Conservation (phyloP, 371 early-diverging fungal genomes). For the Parasitella parasitica region DNA sequence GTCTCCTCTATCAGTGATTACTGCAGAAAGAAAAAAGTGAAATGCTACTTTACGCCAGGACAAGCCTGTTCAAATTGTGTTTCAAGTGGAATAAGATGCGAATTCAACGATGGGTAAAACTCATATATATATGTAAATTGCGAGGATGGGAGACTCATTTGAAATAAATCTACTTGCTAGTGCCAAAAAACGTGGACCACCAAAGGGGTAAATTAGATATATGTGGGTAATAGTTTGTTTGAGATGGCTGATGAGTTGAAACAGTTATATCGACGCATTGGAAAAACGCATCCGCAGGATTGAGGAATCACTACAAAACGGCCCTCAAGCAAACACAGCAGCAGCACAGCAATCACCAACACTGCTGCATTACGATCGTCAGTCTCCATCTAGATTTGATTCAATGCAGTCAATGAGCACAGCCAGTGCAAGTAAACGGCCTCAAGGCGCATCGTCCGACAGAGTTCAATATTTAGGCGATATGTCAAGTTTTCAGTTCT, state of each 20-base stretch:
- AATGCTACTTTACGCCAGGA: conserved; percentile 27
- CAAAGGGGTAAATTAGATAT: conserved; percentile 45
- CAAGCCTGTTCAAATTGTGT: conserved; percentile 30
- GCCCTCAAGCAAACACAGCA: neutral
- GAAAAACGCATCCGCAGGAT: conserved; percentile 38
- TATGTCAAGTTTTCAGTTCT: conserved; percentile 41
- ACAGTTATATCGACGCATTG: conserved; percentile 43
- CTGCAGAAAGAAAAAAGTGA: conserved; percentile 37
- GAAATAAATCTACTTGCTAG: conserved; percentile 5
- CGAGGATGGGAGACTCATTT: neutral
- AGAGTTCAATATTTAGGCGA: conserved; percentile 45
- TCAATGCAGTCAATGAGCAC: neutral
- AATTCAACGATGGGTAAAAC: conserved; percentile 38
- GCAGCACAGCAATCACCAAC: neutral
- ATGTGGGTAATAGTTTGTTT: neutral
- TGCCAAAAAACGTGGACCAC: conserved; percentile 57
- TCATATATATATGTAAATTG: no score
- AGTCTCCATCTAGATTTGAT: neutral
- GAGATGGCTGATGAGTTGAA: neutral
- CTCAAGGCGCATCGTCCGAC: conserved; percentile 29
- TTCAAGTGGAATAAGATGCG: conserved; percentile 20
- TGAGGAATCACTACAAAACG: conserved; percentile 19
- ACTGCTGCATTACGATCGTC: neutral
- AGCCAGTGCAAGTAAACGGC: conserved; percentile 10
- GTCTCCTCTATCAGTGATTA: no score